phyloP scores from a whole-genome alignment of 768 basidiomycete genomes.

The Collybia sordida region DNA sequence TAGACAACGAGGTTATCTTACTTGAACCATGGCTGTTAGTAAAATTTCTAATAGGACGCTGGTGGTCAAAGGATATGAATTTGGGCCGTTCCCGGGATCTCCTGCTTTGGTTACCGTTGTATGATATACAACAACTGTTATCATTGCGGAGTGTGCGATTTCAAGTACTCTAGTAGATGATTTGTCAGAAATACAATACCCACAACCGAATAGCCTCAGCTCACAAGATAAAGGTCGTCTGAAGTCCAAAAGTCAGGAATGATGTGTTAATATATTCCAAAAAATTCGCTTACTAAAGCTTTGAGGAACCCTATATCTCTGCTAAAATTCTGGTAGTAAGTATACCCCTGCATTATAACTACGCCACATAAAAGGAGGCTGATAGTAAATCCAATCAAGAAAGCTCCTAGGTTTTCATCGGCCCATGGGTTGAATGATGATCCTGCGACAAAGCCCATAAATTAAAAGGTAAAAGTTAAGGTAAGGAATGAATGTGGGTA shows the following conservation, averaged over 20 bases:
- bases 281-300: conserved; percentile 5
- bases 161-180: conserved; percentile 13
- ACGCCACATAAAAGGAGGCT: conserved; percentile 12
- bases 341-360: conserved; percentile 10
- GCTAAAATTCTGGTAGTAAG: conserved; percentile 10
- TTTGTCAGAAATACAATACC: not conserved
- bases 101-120: conserved; percentile 14
- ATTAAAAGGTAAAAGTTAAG: too few relatives aligned
- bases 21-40: conserved; percentile 19
- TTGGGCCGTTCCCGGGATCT: conserved; percentile 7
- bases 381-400: conserved; percentile 8
- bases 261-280: not conserved
- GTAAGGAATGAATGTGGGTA: too few relatives aligned
- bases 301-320: conserved; percentile 9
- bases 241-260: not conserved
- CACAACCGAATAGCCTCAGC: not conserved
- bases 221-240: conserved; percentile 5
- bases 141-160: conserved; percentile 16
- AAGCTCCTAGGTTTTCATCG: too few relatives aligned
- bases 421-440: too few relatives aligned
- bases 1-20: not conserved
- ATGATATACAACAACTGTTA: conserved; percentile 15
- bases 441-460: too few relatives aligned
- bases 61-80: conserved; percentile 19
- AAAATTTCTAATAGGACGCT: conserved; percentile 17